Percentiles rank a stretch among this genome's conserved stretches.
These are phyloP conservation scores for Dactylellina sp. DNA, from an alignment of 2,329 filamentous ascomycete species.

Conservation along the genomic window DNA sequence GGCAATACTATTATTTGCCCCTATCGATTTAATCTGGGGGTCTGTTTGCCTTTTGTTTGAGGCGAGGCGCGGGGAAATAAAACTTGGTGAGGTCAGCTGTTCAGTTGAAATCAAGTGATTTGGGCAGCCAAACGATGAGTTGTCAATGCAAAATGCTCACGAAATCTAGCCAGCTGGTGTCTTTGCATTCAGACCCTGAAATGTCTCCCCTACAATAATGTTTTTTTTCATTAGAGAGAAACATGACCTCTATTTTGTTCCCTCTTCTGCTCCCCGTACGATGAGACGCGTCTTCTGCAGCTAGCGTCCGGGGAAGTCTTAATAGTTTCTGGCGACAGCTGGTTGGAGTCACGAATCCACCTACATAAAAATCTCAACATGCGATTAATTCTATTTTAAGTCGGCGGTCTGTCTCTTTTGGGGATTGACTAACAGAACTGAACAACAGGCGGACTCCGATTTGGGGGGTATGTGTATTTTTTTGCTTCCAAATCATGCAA, in stretches of 20 bases:
- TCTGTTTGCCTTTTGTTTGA: constrained; percentile 22
- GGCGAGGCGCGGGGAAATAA: constrained; percentile 31
- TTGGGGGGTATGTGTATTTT: too few relatives aligned
- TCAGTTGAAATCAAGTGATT: constrained; percentile 54
- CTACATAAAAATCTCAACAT: constrained; percentile 34
- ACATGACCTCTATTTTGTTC: not conserved
- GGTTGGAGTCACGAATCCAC: constrained; percentile 40
- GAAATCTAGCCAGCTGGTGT: constrained; percentile 51
- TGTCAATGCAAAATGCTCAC: constrained; percentile 56
- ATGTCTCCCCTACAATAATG: constrained; percentile 13
- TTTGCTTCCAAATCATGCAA: constrained; percentile 31
- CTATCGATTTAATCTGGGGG: constrained; percentile 6
- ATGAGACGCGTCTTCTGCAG: constrained; percentile 26
- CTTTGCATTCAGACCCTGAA: constrained; percentile 48
- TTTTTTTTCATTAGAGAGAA: not conserved
- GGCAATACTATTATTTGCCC: not conserved
- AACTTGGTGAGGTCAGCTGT: constrained; percentile 45
- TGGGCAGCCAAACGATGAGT: constrained; percentile 51
- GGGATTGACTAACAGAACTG: not conserved
- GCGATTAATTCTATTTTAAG: constrained; percentile 49
- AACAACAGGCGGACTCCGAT: constrained; percentile 10
- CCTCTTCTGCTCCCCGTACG: not conserved
- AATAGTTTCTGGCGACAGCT: constrained; percentile 13
- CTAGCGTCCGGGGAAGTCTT: not conserved
- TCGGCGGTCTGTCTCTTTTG: constrained; percentile 7